Percentiles rank a stretch among this genome's conserved stretches.
These are phyloP conservation scores for Pulicaria dysenterica DNA, from an alignment of 129 eudicot genomes.

Conservation along the genomic window DNA sequence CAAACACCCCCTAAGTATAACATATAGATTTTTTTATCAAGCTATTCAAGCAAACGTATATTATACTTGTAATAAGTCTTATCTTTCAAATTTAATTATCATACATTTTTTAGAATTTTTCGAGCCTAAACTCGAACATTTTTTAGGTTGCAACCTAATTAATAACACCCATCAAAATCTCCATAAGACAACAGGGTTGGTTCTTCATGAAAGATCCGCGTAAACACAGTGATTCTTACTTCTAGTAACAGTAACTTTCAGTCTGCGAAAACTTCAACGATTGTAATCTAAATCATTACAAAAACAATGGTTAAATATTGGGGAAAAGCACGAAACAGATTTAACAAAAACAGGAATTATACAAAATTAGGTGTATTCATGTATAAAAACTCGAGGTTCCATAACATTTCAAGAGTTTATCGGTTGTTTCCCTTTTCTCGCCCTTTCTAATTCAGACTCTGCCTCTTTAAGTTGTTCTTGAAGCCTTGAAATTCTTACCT, in stretches of 20 bases:
- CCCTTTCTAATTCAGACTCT: conserved; percentile 78
- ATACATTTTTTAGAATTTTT: too few species aligned
- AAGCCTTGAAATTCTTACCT: conserved; percentile 59
- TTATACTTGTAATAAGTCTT: too few species aligned
- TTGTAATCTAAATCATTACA: conserved; percentile 18
- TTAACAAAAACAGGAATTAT: conserved; percentile 24
- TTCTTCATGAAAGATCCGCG: neutral
- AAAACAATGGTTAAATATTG: neutral
- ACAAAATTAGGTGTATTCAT: conserved; percentile 26
- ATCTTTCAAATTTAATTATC: too few species aligned
- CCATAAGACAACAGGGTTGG: neutral
- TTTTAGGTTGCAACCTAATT: neutral
- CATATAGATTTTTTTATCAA: too few species aligned
- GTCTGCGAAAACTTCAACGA: neutral
- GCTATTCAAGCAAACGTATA: too few species aligned
- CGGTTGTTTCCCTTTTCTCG: conserved; percentile 70
- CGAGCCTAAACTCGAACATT: too few species aligned
- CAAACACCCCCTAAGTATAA: too few species aligned
- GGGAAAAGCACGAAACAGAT: conserved; percentile 8
- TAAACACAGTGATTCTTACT: neutral
- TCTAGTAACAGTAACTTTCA: conserved; percentile 9
- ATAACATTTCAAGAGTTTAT: conserved; percentile 15
- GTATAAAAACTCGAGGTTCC: conserved; percentile 13
- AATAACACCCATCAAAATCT: neutral
- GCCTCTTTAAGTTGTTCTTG: conserved; percentile 67